Evolutionary conservation across 2,329 filamentous ascomycete genomes (phyloP).

Genomic region (Fusarium sp.): DNA sequence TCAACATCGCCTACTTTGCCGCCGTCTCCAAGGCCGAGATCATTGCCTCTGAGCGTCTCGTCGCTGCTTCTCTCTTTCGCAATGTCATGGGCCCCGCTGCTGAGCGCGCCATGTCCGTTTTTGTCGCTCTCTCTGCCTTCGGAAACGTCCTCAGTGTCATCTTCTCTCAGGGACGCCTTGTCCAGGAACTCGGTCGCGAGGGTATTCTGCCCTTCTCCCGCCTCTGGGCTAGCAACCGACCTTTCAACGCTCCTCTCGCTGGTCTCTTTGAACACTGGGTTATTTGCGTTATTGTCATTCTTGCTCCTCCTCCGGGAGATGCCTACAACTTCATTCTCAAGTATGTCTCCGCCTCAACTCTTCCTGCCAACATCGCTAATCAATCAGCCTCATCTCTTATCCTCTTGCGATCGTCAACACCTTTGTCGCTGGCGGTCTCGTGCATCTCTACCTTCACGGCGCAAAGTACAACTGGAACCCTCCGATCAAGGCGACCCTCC

Average conservation of each 20-base stretch:
- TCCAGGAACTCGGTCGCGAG: conserved; percentile 72
- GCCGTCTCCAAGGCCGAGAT: conserved; percentile 63
- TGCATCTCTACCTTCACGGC: conserved; percentile 61
- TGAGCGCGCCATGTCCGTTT: conserved; percentile 68
- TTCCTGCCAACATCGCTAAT: neutral
- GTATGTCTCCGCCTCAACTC: conserved; percentile 42
- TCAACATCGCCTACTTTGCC: conserved; percentile 73
- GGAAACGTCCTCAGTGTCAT: conserved; percentile 74
- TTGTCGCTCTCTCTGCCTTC: conserved; percentile 72
- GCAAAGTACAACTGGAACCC: conserved; percentile 60
- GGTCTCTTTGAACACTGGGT: conserved; percentile 71
- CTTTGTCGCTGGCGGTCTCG: conserved; percentile 61
- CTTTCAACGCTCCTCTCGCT: conserved; percentile 68
- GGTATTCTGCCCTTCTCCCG: conserved; percentile 70
- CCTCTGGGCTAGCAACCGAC: conserved; percentile 70
- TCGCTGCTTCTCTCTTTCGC: conserved; percentile 63
- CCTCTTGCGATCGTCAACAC: conserved; percentile 66
- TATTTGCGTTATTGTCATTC: conserved; percentile 70
- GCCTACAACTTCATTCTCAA: conserved; percentile 71
- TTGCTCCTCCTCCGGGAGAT: conserved; percentile 72
- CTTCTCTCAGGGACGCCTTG: conserved; percentile 72
- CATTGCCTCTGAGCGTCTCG: conserved; percentile 57
- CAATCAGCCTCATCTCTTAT: conserved; percentile 66
- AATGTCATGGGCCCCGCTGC: conserved; percentile 63
- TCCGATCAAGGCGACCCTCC: conserved; percentile 62